Percentiles rank a stretch among this genome's conserved stretches.
phyloP scores from a whole-genome alignment of 1,139 yeast genomes.

The Blastobotrys arbuscula region DNA sequence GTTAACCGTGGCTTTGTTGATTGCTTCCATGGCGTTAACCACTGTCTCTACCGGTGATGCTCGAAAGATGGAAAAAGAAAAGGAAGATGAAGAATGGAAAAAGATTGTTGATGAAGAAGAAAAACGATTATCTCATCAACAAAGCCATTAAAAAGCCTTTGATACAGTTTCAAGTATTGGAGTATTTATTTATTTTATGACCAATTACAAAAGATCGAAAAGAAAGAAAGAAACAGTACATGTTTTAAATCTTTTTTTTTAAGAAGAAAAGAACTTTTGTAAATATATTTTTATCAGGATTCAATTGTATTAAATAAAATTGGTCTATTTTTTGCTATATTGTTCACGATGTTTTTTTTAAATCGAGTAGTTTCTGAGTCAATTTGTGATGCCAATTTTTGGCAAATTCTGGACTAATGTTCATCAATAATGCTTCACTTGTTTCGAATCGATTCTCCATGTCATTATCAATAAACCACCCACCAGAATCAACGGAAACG shows the following conservation, averaged over 20 bases:
- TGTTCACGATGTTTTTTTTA: too few species aligned
- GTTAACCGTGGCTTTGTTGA: constrained; percentile 40
- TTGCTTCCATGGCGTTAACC: constrained; percentile 32
- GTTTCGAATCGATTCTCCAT: constrained; percentile 36
- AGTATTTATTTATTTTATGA: too few species aligned
- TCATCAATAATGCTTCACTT: constrained; percentile 44
- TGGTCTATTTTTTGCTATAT: too few species aligned
- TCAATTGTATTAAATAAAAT: too few species aligned
- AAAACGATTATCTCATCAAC: constrained; percentile 16
- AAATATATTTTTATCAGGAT: too few species aligned
- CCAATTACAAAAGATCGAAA: too few species aligned
- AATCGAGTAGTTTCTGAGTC: neutral
- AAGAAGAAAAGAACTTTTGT: too few species aligned
- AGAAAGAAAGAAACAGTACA: too few species aligned
- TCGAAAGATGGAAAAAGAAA: constrained; percentile 38
- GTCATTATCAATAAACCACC: constrained; percentile 2
- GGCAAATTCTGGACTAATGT: constrained; percentile 35
- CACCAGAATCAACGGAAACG: constrained; percentile 1
- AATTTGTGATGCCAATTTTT: constrained; percentile 31
- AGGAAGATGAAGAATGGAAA: constrained; percentile 32
- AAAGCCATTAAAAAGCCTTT: neutral
- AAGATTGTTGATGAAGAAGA: constrained; percentile 28
- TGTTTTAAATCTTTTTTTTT: too few species aligned
- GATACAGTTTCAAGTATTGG: too few species aligned
- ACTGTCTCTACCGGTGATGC: constrained; percentile 23